phyloP scores from a whole-genome alignment of 164 flowering plant species.

The Chimonanthus praecox region DNA sequence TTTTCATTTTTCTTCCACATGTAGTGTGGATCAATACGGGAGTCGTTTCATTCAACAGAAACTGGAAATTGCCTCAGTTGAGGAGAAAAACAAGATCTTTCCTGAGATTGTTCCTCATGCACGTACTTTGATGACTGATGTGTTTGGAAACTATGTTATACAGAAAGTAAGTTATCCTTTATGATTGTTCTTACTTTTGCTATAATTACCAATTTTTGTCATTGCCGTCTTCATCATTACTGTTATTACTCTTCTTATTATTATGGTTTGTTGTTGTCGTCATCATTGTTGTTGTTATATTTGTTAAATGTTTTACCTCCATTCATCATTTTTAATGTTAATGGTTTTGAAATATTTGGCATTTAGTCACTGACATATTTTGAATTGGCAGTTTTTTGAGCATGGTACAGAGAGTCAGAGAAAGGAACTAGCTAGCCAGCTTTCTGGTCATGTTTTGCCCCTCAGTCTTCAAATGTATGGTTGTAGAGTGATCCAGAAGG shows the following conservation, averaged over 20 bases:
- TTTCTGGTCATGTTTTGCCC: constrained; percentile 77
- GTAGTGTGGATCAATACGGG: constrained; percentile 87
- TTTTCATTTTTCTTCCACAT: constrained; percentile 9
- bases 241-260: too few relatives aligned
- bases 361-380: neutral
- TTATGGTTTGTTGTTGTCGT: too few relatives aligned
- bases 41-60: constrained; percentile 58
- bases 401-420: constrained; percentile 78
- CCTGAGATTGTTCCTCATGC: constrained; percentile 37
- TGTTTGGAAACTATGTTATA: constrained; percentile 64
- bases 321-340: neutral
- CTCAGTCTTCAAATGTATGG: constrained; percentile 97
- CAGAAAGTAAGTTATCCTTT: constrained; percentile 56
- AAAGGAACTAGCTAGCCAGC: constrained; percentile 64
- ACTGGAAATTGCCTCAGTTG: constrained; percentile 34
- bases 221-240: too few relatives aligned
- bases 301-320: neutral
- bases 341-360: neutral
- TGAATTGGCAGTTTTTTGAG: constrained; percentile 70
- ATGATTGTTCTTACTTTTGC: too few relatives aligned
- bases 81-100: constrained; percentile 33
- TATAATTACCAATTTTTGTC: too few relatives aligned
- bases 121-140: constrained; percentile 37
- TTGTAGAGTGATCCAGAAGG: constrained; percentile 95
- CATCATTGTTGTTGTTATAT: neutral